A percentile compares a stretch with the other conserved stretches of the same genome.
phyloP scores from a whole-genome alignment of 2,329 filamentous ascomycete species.

The Apiospora koreana region DNA sequence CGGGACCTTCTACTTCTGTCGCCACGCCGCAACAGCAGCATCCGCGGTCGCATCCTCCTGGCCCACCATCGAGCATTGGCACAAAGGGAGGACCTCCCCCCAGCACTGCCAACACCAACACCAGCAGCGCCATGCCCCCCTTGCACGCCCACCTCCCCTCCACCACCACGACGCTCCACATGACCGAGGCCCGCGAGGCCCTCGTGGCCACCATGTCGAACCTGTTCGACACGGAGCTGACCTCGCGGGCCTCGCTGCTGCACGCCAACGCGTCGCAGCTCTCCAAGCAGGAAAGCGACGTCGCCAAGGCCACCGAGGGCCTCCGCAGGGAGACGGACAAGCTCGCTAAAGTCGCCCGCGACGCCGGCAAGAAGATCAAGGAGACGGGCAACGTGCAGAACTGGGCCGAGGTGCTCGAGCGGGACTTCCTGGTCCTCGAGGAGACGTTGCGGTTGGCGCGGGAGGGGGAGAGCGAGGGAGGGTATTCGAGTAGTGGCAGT shows the following conservation, averaged over 20 bases:
- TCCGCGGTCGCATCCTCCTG: not conserved
- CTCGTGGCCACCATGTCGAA: conserved; percentile 67
- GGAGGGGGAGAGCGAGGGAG: conserved; percentile 26
- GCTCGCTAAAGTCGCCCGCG: conserved; percentile 64
- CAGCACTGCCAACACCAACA: conserved; percentile 35
- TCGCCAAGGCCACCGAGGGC: conserved; percentile 59
- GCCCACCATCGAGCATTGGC: not conserved
- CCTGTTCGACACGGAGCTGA: conserved; percentile 68
- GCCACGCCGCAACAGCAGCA: not conserved
- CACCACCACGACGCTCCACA: conserved; percentile 45
- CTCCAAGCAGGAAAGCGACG: conserved; percentile 65
- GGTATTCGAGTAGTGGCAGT: conserved; percentile 27
- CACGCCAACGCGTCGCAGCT: conserved; percentile 70
- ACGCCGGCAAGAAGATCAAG: conserved; percentile 66
- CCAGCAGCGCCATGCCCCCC: not conserved
- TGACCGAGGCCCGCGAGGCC: conserved; percentile 58
- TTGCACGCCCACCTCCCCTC: conserved; percentile 40
- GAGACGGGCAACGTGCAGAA: conserved; percentile 83
- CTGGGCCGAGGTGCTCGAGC: conserved; percentile 81
- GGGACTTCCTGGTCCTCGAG: conserved; percentile 64
- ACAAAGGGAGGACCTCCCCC: not conserved
- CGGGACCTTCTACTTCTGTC: not conserved
- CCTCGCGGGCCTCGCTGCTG: conserved; percentile 66
- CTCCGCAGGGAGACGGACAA: conserved; percentile 66
- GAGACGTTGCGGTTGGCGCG: conserved; percentile 63